Evolutionary conservation across 495 filamentous ascomycete genomes (phyloP).

Genomic region (Talaromyces wortmannii): DNA sequence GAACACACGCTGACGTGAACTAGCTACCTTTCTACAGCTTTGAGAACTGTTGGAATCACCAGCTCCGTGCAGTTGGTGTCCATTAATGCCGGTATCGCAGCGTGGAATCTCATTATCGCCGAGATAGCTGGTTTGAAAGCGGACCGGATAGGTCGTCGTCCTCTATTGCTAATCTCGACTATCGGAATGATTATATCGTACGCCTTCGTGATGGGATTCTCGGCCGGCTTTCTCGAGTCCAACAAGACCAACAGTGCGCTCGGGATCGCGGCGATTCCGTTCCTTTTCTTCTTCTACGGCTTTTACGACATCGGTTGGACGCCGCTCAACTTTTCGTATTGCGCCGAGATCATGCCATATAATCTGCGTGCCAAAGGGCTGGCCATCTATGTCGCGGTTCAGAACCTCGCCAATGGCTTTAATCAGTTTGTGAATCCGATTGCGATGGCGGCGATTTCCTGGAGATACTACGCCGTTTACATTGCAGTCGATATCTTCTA

Average conservation of each 20-base stretch:
- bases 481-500: constrained; percentile 17
- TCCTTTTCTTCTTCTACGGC: constrained; percentile 52
- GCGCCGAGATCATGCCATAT: constrained; percentile 61
- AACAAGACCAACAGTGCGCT: constrained; percentile 20
- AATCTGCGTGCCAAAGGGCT: constrained; percentile 59
- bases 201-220: constrained; percentile 52
- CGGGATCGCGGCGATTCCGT: constrained; percentile 39
- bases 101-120: not conserved
- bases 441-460: constrained; percentile 22
- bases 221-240: constrained; percentile 20
- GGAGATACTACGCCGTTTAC: constrained; percentile 34
- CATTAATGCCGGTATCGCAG: not conserved
- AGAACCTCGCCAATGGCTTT: not conserved
- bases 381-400: not conserved
- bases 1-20: too few relatives aligned
- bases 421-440: constrained; percentile 19
- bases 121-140: not conserved
- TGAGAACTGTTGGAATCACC: constrained; percentile 48
- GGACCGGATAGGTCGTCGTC: constrained; percentile 36
- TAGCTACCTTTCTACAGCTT: constrained; percentile 49
- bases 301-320: constrained; percentile 33
- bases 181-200: constrained; percentile 52
- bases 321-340: constrained; percentile 25
- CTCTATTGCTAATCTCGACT: constrained; percentile 49
- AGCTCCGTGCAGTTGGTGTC: constrained; percentile 9